Base-by-base conservation (phyloP, 805 yeast genomes). In the Sugiyamaella qingdaonensis region DNA sequence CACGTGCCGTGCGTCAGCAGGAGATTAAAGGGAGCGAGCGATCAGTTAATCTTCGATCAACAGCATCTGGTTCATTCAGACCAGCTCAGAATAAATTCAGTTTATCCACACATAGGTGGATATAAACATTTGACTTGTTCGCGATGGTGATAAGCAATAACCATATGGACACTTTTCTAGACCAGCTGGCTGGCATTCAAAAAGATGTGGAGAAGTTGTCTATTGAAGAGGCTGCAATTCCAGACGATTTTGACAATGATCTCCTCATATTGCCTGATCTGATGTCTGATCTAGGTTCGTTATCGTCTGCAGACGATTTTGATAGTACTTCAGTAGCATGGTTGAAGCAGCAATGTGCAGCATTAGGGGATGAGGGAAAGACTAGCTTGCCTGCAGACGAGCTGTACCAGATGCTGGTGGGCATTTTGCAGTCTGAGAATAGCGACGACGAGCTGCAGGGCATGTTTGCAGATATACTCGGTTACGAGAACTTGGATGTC, bases 401-500 rank as follows among this genome's bases (percentile, higher is more conserved):
- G n/a, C 51, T 57, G 2, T 29, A 34, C 24, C 42, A 44, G 16
- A 37, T 53, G 24, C 47, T 59, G 13, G 10, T 53, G 21, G 56
- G 49, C 4, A 46, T 49, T 18, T 47, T 59, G 19, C 35, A 48
- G 19, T 57, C 60, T 2, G 46, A 46, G 4, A 58, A 70, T 7
- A 69, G 75, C 9, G 85, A 82, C 41, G 86, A 80, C 34, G 82
- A 79, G 36, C 62, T 87, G 10, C 96, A 91, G 63, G 81, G 87
- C 4, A 71, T 80, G 5, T 69, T 94, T 41, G 82, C 88, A 55
- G 97, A 90, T 65, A 74, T 88, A 7, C 67, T 94, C 1, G 99
- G 99, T 0, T 86, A 82, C 60, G 96, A 89, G 24, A 86, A 88
- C 64, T 78, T 94, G 56, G 97, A 89, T 51, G 68, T 91, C 48